These are phyloP conservation scores for Leishmania martiniquensis DNA, from an alignment of 208 protist genomes.

Conservation along the genomic window DNA sequence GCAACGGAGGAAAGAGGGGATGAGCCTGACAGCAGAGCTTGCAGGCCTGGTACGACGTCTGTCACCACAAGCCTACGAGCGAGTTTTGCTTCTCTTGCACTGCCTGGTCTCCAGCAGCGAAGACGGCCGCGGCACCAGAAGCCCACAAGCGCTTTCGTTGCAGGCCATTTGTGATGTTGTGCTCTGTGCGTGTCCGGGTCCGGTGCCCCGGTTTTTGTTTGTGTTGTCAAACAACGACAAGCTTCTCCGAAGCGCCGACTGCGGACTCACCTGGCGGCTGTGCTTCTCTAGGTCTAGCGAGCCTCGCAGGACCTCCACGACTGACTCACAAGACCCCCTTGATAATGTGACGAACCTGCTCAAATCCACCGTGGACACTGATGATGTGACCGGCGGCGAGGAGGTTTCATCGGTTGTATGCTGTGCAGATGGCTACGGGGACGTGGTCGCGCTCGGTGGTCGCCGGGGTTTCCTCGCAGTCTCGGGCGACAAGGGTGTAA, in stretches of 20 bases:
- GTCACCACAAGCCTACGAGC: constrained; percentile 28
- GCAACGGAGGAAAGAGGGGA: neutral
- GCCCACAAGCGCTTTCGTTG: constrained; percentile 18
- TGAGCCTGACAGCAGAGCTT: constrained; percentile 36
- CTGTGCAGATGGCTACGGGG: constrained; percentile 32
- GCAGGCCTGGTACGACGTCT: constrained; percentile 44
- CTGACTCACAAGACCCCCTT: constrained; percentile 9
- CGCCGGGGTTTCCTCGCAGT: constrained; percentile 54
- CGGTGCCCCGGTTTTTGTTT: constrained; percentile 64
- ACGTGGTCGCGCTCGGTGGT: constrained; percentile 62
- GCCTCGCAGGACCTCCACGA: neutral
- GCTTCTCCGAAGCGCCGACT: constrained; percentile 71
- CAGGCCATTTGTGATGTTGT: constrained; percentile 32
- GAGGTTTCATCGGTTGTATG: constrained; percentile 4
- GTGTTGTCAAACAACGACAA: constrained; percentile 48
- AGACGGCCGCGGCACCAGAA: neutral
- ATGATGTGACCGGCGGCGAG: constrained; percentile 10
- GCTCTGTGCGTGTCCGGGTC: constrained; percentile 34
- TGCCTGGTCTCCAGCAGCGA: constrained; percentile 11
- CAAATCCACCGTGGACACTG: constrained; percentile 8
- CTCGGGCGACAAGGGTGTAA: constrained; percentile 70
- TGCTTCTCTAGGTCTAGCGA: constrained; percentile 28
- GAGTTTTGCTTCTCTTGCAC: constrained; percentile 37
- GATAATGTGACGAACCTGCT: constrained; percentile 21
- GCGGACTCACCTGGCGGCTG: constrained; percentile 55